These are phyloP conservation scores for Entomortierella chlamydospora DNA, from an alignment of 192 early-diverging fungal species.

Conservation along the genomic window DNA sequence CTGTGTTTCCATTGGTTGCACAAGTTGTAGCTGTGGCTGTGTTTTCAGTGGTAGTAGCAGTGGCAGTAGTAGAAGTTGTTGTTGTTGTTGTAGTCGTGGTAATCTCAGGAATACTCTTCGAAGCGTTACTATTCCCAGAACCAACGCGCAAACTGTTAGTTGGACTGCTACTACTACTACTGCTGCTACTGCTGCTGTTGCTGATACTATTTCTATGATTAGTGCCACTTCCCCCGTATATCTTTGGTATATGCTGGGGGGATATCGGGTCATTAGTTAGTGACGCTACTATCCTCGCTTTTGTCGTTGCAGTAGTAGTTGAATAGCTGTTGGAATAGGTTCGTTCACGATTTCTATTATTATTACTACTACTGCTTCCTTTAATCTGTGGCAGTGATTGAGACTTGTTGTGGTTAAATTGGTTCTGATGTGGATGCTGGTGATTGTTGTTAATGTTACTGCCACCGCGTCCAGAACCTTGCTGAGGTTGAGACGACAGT, in stretches of 20 bases:
- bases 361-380: neutral
- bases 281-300: neutral
- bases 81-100: neutral
- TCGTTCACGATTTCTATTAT: constrained; percentile 7
- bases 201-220: neutral
- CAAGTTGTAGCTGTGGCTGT: neutral
- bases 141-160: neutral
- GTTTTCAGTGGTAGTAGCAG: neutral
- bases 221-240: neutral
- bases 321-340: constrained; percentile 8
- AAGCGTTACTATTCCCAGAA: neutral
- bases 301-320: neutral
- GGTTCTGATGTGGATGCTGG: neutral
- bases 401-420: constrained; percentile 1
- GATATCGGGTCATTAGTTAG: constrained; percentile 10
- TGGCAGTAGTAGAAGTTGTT: neutral
- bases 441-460: neutral
- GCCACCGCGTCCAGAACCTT: neutral
- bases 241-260: constrained; percentile 11
- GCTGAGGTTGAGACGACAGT: neutral
- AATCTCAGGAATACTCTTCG: neutral
- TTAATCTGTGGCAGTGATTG: neutral
- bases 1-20: neutral
- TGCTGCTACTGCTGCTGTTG: neutral
- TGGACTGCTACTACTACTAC: neutral